A percentile compares a stretch with the other conserved stretches of the same genome.
phyloP scores from a whole-genome alignment of 768 basidiomycete species.

The Agaricus sinodeliciosus region DNA sequence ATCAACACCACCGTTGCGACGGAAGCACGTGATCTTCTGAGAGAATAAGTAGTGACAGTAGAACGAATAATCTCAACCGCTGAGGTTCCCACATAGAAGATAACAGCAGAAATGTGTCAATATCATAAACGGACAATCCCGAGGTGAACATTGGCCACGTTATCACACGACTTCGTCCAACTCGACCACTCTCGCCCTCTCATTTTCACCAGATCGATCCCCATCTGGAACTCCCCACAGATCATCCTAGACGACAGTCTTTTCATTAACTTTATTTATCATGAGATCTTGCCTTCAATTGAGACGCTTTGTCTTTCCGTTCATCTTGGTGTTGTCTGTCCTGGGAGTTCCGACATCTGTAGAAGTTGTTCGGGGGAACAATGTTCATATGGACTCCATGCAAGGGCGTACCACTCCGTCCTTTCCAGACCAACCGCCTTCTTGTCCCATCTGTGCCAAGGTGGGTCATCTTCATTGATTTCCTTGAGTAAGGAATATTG shows the following conservation, averaged over 20 bases:
- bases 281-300: background rate
- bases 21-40: too few relatives aligned
- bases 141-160: too few relatives aligned
- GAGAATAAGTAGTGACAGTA: too few relatives aligned
- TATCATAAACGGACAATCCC: too few relatives aligned
- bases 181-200: too few relatives aligned
- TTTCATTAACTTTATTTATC: background rate
- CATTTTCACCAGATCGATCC: background rate
- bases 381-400: conserved; percentile 1
- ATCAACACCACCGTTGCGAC: too few relatives aligned
- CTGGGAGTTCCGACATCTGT: background rate
- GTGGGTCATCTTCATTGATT: conserved; percentile 18
- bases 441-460: conserved; percentile 51
- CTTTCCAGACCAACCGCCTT: conserved; percentile 50
- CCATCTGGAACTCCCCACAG: background rate
- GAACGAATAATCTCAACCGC: too few relatives aligned
- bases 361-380: background rate
- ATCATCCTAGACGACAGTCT: background rate
- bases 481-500: background rate
- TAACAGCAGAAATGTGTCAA: too few relatives aligned
- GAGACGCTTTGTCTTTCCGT: background rate
- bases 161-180: too few relatives aligned
- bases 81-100: too few relatives aligned
- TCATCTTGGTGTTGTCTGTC: background rate
- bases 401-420: conserved; percentile 28